Conservation (phyloP, 805 yeast species). For the Metschnikowia matae region DNA sequence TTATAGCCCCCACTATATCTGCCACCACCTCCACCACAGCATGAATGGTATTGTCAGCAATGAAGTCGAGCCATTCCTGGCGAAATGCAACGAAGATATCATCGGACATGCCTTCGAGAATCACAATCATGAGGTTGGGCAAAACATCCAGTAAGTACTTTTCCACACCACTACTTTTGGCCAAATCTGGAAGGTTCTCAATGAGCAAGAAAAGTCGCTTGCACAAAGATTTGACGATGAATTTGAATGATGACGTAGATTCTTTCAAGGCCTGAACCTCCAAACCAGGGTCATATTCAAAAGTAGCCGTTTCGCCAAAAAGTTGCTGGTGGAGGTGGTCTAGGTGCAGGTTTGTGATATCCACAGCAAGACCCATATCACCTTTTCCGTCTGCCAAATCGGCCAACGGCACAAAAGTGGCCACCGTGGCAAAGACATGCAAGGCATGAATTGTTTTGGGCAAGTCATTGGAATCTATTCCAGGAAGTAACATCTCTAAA, state of each 20-base stretch:
- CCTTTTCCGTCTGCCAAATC: slow-evolving; percentile 50
- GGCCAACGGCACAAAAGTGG: slow-evolving; percentile 67
- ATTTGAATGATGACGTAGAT: slow-evolving; percentile 66
- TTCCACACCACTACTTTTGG: slow-evolving; percentile 50
- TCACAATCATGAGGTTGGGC: slow-evolving; percentile 34
- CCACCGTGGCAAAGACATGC: slow-evolving; percentile 63
- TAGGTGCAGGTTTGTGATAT: slow-evolving; percentile 64
- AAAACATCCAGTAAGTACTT: slow-evolving; percentile 35
- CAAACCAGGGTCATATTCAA: slow-evolving; percentile 36
- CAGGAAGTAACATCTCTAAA: slow-evolving; percentile 65
- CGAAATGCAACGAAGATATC: slow-evolving; percentile 47
- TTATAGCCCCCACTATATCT: slow-evolving; percentile 66
- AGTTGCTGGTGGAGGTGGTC: slow-evolving; percentile 46
- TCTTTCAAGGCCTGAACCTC: slow-evolving; percentile 62
- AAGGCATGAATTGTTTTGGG: slow-evolving; percentile 65
- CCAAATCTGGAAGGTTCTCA: slow-evolving; percentile 64
- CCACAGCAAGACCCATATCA: slow-evolving; percentile 36
- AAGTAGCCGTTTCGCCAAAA: slow-evolving; percentile 19
- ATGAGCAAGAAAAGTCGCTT: slow-evolving; percentile 59
- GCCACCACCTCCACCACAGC: slow-evolving; percentile 65
- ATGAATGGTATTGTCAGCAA: slow-evolving; percentile 55
- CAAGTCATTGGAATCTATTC: slow-evolving; percentile 86
- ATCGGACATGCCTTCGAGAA: slow-evolving; percentile 57
- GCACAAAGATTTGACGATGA: slow-evolving; percentile 52
- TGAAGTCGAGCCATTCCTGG: slow-evolving; percentile 49